Conservation (phyloP, 2,329 filamentous ascomycete genomes). For the Beauveria sp. region DNA sequence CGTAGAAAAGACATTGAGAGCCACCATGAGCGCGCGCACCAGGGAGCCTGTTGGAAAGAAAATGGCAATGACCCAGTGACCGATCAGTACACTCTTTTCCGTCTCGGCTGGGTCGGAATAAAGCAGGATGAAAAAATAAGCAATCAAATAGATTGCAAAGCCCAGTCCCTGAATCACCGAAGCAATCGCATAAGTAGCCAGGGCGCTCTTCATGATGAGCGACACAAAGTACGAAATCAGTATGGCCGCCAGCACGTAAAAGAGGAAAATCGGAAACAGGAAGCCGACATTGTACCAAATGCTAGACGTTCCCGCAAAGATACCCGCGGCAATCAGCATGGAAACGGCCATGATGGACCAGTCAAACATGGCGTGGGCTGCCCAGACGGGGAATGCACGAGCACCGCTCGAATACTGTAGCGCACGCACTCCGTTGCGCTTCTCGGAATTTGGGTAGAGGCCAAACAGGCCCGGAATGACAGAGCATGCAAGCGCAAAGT, state of each 20-base stretch:
- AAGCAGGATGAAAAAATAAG: slow-evolving; percentile 61
- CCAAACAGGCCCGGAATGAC: slow-evolving; percentile 76
- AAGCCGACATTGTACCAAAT: slow-evolving; percentile 71
- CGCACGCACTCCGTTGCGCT: slow-evolving; percentile 64
- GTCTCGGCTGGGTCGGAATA: slow-evolving; percentile 62
- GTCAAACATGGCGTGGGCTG: slow-evolving; percentile 71
- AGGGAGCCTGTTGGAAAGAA: slow-evolving; percentile 68
- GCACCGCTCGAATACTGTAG: slow-evolving; percentile 86
- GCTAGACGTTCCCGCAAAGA: slow-evolving; percentile 53
- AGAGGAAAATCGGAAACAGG: slow-evolving; percentile 65
- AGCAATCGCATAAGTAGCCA: slow-evolving; percentile 71
- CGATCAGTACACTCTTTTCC: slow-evolving; percentile 57
- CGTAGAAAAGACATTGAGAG: slow-evolving; percentile 70
- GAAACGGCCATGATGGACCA: slow-evolving; percentile 55
- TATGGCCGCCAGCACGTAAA: slow-evolving; percentile 67
- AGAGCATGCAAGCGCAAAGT: slow-evolving; percentile 68
- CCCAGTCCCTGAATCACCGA: slow-evolving; percentile 64
- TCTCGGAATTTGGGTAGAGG: slow-evolving; percentile 72
- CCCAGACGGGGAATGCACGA: slow-evolving; percentile 67
- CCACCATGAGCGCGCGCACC: slow-evolving; percentile 61
- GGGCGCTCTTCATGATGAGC: slow-evolving; percentile 62
- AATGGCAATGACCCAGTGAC: slow-evolving; percentile 63
- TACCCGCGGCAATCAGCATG: slow-evolving; percentile 57
- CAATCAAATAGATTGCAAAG: slow-evolving; percentile 61
- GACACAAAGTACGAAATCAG: slow-evolving; percentile 71